phyloP scores from a whole-genome alignment of 805 yeast species.

The Candida succiphila region DNA sequence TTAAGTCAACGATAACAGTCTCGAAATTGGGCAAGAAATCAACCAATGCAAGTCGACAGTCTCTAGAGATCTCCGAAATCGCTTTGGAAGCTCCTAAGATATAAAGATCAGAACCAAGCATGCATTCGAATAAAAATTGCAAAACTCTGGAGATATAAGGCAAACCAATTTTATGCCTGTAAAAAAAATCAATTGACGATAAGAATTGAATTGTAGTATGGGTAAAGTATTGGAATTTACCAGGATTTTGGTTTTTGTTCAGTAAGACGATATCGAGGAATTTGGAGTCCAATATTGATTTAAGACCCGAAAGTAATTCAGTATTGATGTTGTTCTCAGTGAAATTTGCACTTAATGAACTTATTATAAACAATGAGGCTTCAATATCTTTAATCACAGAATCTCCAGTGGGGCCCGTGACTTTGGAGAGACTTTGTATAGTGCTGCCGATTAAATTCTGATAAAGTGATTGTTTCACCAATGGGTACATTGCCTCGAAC shows the following conservation, averaged over 20 bases:
- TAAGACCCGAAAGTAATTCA: constrained; percentile 11
- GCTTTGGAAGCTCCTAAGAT: constrained; percentile 42
- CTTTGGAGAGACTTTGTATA: constrained; percentile 10
- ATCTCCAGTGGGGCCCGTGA: constrained; percentile 4
- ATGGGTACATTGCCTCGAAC: constrained; percentile 59
- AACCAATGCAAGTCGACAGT: constrained; percentile 33
- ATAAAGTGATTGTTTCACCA: constrained; percentile 46
- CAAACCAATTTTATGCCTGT: constrained; percentile 34
- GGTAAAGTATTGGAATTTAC: constrained; percentile 20
- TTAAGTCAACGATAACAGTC: constrained; percentile 34
- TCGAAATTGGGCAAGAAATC: constrained; percentile 39
- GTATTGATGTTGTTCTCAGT: constrained; percentile 22
- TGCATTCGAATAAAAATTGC: constrained; percentile 31
- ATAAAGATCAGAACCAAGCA: constrained; percentile 15
- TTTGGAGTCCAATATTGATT: constrained; percentile 18
- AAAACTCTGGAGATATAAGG: constrained; percentile 40
- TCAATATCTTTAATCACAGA: constrained; percentile 36
- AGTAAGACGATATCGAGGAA: constrained; percentile 14
- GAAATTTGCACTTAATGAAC: constrained; percentile 45
- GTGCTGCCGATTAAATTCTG: constrained; percentile 30
- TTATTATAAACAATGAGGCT: constrained; percentile 49
- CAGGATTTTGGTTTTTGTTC: not conserved
- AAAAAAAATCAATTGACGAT: constrained; percentile 52
- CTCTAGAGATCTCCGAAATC: constrained; percentile 47
- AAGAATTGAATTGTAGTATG: constrained; percentile 48